Evolutionary conservation across 306 rosid genomes (phyloP).

Genomic region (Comarum palustre): DNA sequence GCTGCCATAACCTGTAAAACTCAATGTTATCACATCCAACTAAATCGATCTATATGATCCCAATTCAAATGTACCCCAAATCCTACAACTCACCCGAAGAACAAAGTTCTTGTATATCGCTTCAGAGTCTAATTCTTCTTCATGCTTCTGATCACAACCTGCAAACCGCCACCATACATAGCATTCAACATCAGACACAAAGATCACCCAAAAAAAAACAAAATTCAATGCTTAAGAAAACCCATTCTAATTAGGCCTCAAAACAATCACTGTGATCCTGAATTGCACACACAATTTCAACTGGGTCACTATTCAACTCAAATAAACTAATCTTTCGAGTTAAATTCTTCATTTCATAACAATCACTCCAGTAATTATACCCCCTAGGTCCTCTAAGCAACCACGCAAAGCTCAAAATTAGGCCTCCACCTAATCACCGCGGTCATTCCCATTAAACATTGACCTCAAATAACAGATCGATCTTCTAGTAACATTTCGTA

Average conservation of each 20-base stretch:
- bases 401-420: constrained; percentile 4
- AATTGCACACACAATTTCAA: not conserved
- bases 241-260: not conserved
- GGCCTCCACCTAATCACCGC: not conserved
- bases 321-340: not conserved
- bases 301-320: not conserved
- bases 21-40: constrained; percentile 17
- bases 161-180: not conserved
- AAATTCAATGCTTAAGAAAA: not conserved
- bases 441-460: not conserved
- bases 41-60: constrained; percentile 2
- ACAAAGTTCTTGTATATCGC: constrained; percentile 66
- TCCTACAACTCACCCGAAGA: constrained; percentile 61
- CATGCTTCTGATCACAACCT: constrained; percentile 95
- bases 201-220: not conserved
- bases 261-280: not conserved
- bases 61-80: constrained; percentile 19
- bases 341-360: not conserved
- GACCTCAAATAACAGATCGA: not conserved
- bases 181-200: not conserved
- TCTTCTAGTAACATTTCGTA: not conserved
- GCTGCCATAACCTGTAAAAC: constrained; percentile 85
- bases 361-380: not conserved
- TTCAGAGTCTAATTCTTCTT: constrained; percentile 73
- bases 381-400: not conserved